Base-by-base conservation (phyloP, 1,284 basidiomycete genomes). In the Melampsora americana region DNA sequence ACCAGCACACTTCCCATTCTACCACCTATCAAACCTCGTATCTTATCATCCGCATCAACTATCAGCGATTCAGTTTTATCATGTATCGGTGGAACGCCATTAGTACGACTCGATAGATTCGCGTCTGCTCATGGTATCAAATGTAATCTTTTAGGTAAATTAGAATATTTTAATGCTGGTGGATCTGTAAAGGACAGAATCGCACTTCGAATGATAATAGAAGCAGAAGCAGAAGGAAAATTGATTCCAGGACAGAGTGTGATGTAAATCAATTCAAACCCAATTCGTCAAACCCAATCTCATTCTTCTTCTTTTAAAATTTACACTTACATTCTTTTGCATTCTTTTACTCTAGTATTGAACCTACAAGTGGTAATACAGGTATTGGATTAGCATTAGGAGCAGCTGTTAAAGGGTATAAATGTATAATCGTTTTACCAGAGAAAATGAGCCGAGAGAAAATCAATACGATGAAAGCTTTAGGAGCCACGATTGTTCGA, bases 361-460 rank as follows among this genome's bases (percentile, higher is more conserved):
- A 76, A 59, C 80, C 81, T 44, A 92, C 92, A 2, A 91, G 92
- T 32, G 94, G 94, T 23, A 97, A 97, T 82, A 96, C 93, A n/a
- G 93, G 93, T 90, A 82, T 78, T 87, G 81, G 80, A 44, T 78
- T 82, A 28, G 80, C 80, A 5, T 56, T 76, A 16, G 66, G 53
- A 6, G 66, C 69, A 56, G 66, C 67, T 1, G 78, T 84, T 69
- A 83, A 84, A 78, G 83, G 84, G 90, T 84, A 84, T 79, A 82
- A 84, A 68, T 86, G 84, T 80, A 94, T 99, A 82, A 99, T 99
- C 83, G 95, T 93, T 75, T 69, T 80, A 82, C 95, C 95, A 66
- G 90, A 94, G 82, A 99, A 98, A 86, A 99, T 98, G 95, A 93
- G 91, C 4, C 84, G 90, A 77, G 95, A 99, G 85, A 99, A 99